phyloP scores from a whole-genome alignment of 2,329 filamentous ascomycete genomes.

The Lasiodiplodia sp. region DNA sequence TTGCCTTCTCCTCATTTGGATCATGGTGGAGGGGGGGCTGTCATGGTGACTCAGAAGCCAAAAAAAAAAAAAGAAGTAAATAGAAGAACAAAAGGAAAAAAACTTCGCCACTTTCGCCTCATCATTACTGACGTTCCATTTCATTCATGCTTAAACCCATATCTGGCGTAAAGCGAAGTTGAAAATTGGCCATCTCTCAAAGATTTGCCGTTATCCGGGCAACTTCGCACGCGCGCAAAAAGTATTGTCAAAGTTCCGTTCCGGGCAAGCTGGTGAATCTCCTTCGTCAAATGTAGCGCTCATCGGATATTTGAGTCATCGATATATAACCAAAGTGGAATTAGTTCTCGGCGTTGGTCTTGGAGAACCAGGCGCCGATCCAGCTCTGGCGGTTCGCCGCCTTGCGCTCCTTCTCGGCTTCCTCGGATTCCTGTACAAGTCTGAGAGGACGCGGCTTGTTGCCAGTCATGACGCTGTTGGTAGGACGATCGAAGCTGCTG shows the following conservation, averaged over 20 bases:
- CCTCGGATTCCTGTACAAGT: conserved; percentile 77
- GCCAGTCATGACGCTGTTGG: conserved; percentile 55
- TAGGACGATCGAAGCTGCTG: conserved; percentile 39
- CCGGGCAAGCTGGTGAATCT: conserved; percentile 17
- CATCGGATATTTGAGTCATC: not conserved
- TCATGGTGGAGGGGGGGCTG: conserved; percentile 19
- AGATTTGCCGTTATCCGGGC: not conserved
- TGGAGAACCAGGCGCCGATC: conserved; percentile 34
- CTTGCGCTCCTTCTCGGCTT: conserved; percentile 51
- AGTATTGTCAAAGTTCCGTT: not conserved
- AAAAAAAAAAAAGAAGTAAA: conserved; percentile 2
- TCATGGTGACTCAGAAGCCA: conserved; percentile 12
- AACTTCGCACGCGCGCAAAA: not conserved
- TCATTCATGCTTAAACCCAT: conserved; percentile 9
- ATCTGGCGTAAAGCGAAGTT: conserved; percentile 10
- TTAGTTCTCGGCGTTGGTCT: conserved; percentile 10
- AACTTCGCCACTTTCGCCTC: conserved; percentile 11
- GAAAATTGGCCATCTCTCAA: conserved; percentile 5
- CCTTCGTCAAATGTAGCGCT: not conserved
- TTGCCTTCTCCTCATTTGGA: conserved; percentile 16
- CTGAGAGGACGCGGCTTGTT: conserved; percentile 84
- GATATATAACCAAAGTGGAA: not conserved
- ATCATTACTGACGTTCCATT: conserved; percentile 19
- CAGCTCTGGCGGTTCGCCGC: conserved; percentile 55
- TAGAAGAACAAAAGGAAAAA: conserved; percentile 3